These are phyloP conservation scores for Wickerhamomyces silvicola DNA, from an alignment of 805 yeast genomes.

Conservation along the genomic window DNA sequence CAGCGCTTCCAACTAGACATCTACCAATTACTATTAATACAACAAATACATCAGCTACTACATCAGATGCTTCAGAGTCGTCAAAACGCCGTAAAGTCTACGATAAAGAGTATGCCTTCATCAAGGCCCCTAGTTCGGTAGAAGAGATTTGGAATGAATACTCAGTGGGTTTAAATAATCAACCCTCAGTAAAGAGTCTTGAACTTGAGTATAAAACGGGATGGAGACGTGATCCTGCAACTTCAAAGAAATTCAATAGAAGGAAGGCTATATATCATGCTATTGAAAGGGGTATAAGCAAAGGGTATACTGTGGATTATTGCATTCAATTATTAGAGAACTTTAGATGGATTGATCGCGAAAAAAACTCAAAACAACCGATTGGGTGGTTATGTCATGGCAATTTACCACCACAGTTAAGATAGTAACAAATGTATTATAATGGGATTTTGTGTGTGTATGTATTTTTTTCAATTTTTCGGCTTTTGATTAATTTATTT, in stretches of 20 bases:
- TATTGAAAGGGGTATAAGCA: conserved; percentile 40
- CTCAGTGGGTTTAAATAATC: conserved; percentile 42
- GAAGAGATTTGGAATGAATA: conserved; percentile 54
- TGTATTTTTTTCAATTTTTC: background rate
- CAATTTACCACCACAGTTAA: conserved; percentile 28
- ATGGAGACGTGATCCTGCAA: conserved; percentile 52
- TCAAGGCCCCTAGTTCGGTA: conserved; percentile 39
- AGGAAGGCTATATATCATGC: conserved; percentile 50
- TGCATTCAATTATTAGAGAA: conserved; percentile 43
- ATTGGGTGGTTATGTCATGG: conserved; percentile 38
- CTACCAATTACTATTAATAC: background rate
- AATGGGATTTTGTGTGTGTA: background rate
- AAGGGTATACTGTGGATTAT: conserved; percentile 37
- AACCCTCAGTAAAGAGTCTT: conserved; percentile 44
- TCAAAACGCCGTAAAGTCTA: conserved; percentile 22
- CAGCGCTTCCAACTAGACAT: background rate
- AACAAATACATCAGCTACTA: background rate
- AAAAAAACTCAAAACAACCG: conserved; percentile 36
- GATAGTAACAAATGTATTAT: background rate
- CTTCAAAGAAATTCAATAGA: conserved; percentile 45
- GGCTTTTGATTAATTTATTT: background rate
- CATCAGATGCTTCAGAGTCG: conserved; percentile 5
- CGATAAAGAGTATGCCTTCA: conserved; percentile 29
- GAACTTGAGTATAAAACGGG: conserved; percentile 44
- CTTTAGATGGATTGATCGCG: conserved; percentile 34